phyloP scores from a whole-genome alignment of 2,329 filamentous ascomycete species.

The Fusarium pseudocircinatum region DNA sequence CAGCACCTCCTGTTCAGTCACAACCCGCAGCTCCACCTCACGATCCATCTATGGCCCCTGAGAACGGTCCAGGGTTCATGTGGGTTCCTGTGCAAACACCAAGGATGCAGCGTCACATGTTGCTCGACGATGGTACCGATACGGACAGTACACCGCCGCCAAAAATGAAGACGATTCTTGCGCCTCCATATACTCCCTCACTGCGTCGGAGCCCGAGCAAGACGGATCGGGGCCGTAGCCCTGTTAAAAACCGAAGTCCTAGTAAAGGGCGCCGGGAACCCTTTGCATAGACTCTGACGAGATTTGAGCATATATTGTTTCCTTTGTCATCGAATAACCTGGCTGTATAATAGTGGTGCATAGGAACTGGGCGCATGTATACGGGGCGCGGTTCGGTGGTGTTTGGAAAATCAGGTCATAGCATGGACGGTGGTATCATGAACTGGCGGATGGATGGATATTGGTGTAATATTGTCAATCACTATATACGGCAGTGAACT shows the following conservation, averaged over 20 bases:
- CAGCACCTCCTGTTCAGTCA: slow-evolving; percentile 41
- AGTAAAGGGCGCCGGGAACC: slow-evolving; percentile 45
- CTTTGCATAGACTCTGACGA: slow-evolving; percentile 4
- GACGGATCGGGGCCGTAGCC: slow-evolving; percentile 59
- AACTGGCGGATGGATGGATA: slow-evolving; percentile 2
- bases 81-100: slow-evolving; percentile 63
- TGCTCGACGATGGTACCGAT: slow-evolving; percentile 59
- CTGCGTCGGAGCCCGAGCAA: slow-evolving; percentile 60
- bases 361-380: slow-evolving; percentile 28
- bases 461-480: slow-evolving; percentile 14
- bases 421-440: slow-evolving; percentile 8
- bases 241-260: slow-evolving; percentile 56
- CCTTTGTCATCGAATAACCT: slow-evolving; percentile 13
- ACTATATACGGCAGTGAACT: slow-evolving; percentile 3
- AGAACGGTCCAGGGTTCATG: slow-evolving; percentile 56
- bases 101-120: slow-evolving; percentile 53
- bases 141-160: slow-evolving; percentile 61
- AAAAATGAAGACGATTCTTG: slow-evolving; percentile 53
- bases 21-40: slow-evolving; percentile 32
- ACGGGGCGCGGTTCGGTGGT: background rate
- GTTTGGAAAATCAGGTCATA: slow-evolving; percentile 27
- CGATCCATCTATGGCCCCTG: slow-evolving; percentile 42
- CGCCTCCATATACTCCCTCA: slow-evolving; percentile 58
- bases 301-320: background rate
- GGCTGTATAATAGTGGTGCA: slow-evolving; percentile 38